Evolutionary conservation across 805 yeast genomes (phyloP).

Genomic region (Danielia reshetovae): DNA sequence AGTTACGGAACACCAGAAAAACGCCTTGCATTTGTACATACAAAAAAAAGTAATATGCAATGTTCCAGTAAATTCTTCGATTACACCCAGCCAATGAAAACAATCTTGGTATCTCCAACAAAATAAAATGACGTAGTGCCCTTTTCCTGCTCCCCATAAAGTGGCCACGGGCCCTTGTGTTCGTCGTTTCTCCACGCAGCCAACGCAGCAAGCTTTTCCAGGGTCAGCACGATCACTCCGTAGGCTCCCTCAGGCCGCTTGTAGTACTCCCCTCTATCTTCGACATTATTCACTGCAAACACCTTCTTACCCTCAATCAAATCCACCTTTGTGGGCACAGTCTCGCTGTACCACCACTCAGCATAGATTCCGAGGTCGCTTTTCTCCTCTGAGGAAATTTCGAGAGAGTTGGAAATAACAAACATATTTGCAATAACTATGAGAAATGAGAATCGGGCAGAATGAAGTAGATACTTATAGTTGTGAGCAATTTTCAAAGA

Average conservation of each 20-base stretch:
- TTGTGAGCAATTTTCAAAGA: too few species aligned
- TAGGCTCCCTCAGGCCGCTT: background rate
- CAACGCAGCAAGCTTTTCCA: background rate
- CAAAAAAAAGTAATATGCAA: too few species aligned
- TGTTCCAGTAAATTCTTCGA: too few species aligned
- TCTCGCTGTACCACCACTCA: background rate
- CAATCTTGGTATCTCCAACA: conserved; percentile 1
- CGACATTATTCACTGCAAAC: background rate
- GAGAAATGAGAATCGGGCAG: too few species aligned
- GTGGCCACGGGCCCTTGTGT: conserved; percentile 1
- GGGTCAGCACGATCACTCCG: background rate
- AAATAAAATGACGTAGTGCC: background rate
- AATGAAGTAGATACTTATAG: too few species aligned
- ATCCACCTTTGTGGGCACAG: background rate
- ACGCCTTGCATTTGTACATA: too few species aligned
- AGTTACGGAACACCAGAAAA: too few species aligned
- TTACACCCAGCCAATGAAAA: background rate
- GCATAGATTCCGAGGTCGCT: conserved; percentile 1
- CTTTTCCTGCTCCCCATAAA: conserved; percentile 1
- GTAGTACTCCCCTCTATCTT: background rate
- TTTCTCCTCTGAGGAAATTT: too few species aligned
- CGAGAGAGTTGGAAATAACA: too few species aligned
- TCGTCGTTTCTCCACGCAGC: conserved; percentile 1
- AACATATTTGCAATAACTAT: too few species aligned
- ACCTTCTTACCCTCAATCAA: background rate